phyloP scores from a whole-genome alignment of 2,329 filamentous ascomycete species.

The Fusarium sp. region DNA sequence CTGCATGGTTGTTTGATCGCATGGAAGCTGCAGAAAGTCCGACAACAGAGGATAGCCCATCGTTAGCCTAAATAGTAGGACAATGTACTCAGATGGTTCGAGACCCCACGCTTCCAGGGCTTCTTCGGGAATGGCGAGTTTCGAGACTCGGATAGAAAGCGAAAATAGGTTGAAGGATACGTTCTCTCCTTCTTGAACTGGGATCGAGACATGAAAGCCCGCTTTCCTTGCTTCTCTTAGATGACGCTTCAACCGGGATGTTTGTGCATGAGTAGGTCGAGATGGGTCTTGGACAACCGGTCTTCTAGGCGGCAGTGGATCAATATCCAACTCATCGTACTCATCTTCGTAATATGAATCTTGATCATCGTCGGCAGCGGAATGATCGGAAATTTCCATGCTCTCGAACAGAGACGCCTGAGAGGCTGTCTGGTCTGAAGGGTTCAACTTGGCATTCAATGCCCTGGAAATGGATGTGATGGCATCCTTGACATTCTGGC shows the following conservation, averaged over 20 bases:
- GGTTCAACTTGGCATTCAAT: slow-evolving; percentile 28
- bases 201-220: slow-evolving; percentile 77
- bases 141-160: slow-evolving; percentile 76
- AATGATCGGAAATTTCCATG: slow-evolving; percentile 12
- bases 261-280: neutral
- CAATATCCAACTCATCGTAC: slow-evolving; percentile 33
- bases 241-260: slow-evolving; percentile 40
- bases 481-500: slow-evolving; percentile 46
- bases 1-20: slow-evolving; percentile 53
- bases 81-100: slow-evolving; percentile 73
- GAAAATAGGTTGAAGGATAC: slow-evolving; percentile 65
- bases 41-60: slow-evolving; percentile 72
- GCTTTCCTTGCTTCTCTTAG: slow-evolving; percentile 69
- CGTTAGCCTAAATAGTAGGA: slow-evolving; percentile 76
- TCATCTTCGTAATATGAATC: slow-evolving; percentile 33
- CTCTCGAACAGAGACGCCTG: neutral
- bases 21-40: slow-evolving; percentile 60
- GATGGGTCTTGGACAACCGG: neutral
- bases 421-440: neutral
- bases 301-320: slow-evolving; percentile 19
- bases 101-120: slow-evolving; percentile 84
- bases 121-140: slow-evolving; percentile 79
- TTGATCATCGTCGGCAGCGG: slow-evolving; percentile 23
- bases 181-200: slow-evolving; percentile 60
- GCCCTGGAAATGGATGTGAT: slow-evolving; percentile 32